Evolutionary conservation across 2,329 filamentous ascomycete species (phyloP), one percentile per base, ranked within the genome.

Genomic region (Penicillium sp.): DNA sequence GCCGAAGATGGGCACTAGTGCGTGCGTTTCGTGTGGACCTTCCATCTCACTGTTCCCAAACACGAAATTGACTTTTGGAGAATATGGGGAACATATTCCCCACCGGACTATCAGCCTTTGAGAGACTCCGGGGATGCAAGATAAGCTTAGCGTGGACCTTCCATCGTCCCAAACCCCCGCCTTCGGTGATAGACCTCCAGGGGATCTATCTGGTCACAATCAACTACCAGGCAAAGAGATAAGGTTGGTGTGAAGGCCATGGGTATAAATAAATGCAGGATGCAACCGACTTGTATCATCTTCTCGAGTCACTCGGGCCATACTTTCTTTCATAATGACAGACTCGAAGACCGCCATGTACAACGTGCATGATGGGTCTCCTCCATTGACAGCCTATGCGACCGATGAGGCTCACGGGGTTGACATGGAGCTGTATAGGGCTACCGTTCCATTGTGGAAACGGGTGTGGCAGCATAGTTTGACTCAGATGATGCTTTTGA

Each of bases 401-500:
- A 38, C 52, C 18, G 28, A 46, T 24, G 42, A 36, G 9, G 43
- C 51, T 46, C 49, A 63, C 20, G 63, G 55, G 10, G 57, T 74
- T 40, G 66, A 74, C 42, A 69, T 54, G 35, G 43, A 50, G 11
- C 38, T 36, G n/a, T 54, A 54, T 20, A 44, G 40, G 18, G 38
- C 39, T 6, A 50, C 44, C 3, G 51, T 74, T 1, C 73, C 73
- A 1, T 48, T 61, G 4, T 75, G 73, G 73, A 74, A 72, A 50
- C 66, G 70, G 3, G 51, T 74, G 4, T 71, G 70, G 61, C 70
- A 72, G 50, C 70, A 75, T 51, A 74, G 72, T 51, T 63, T 76
- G 52, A 75, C 72, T 4, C 72, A 76, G 58, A 75, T 76, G 73
- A 57, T 75, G 55, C 61, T 75, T 4, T 56, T 76, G 9, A 74